These are phyloP conservation scores for Ganoderma resinaceum DNA, from an alignment of 1,284 basidiomycete genomes.

Conservation along the genomic window DNA sequence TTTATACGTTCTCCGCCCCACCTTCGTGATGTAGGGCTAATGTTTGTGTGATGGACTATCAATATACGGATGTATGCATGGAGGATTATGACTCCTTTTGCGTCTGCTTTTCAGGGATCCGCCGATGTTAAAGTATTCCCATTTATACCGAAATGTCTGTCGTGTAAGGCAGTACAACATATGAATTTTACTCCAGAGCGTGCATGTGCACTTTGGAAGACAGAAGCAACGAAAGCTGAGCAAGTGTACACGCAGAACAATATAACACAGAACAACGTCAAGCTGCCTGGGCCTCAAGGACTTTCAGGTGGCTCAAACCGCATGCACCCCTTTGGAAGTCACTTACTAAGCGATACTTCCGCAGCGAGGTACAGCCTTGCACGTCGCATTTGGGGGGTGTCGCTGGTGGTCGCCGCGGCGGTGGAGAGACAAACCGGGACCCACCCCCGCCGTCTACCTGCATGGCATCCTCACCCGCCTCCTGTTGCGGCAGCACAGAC, in stretches of 20 bases:
- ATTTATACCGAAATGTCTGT: slow-evolving; percentile 8
- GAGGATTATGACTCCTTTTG: neutral
- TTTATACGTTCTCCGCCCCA: slow-evolving; percentile 9
- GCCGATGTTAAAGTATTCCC: slow-evolving; percentile 10
- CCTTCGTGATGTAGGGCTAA: slow-evolving; percentile 10
- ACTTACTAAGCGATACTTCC: slow-evolving; percentile 61
- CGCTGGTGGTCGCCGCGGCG: slow-evolving; percentile 8
- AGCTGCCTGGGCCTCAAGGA: slow-evolving; percentile 47
- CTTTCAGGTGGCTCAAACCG: slow-evolving; percentile 61
- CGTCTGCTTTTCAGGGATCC: neutral
- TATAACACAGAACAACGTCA: slow-evolving; percentile 4
- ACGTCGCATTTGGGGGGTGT: slow-evolving; percentile 48
- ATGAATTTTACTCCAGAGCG: neutral
- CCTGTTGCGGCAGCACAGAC: slow-evolving; percentile 40
- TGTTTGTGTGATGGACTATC: neutral
- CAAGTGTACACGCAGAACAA: neutral
- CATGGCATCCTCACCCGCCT: slow-evolving; percentile 25
- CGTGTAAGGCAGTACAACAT: neutral
- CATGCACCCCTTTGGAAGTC: slow-evolving; percentile 61
- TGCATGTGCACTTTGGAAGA: neutral
- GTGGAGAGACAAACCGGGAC: slow-evolving; percentile 29
- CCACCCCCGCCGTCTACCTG: slow-evolving; percentile 28
- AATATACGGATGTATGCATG: neutral
- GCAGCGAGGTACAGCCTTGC: slow-evolving; percentile 48
- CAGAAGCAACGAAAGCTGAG: neutral